Base-by-base conservation (phyloP, 2,329 filamentous ascomycete species). In the Colletotrichum magnum region DNA sequence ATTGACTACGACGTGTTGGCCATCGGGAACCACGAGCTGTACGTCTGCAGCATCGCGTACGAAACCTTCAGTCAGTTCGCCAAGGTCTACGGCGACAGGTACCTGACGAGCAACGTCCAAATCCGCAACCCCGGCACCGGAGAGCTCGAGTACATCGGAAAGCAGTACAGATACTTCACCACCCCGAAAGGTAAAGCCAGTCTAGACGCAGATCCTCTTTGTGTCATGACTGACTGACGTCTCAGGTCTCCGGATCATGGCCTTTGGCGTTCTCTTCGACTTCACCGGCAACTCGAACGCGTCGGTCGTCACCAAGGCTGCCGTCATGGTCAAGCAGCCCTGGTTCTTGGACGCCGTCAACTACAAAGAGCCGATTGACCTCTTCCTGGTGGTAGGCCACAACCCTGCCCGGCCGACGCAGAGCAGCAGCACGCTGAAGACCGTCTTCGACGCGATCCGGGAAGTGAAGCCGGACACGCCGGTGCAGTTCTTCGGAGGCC, bases 401-500 rank as follows among this genome's bases (percentile, higher is more conserved):
- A 92, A 90, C 73, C 88, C 88, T 16, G 84, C 87, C 6, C 82
- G 86, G 3, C 76, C 81, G 6, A 80, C 80, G 6, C 80, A 81
- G 13, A 79, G 76, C 6, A 81, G 78, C 21, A 86, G 82, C 73
- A 86, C 82, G 1, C 80, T 84, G 51, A 77, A 78, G 68, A 71
- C 74, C 5, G 79, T 92, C 15, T 86, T 87, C 72, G 81, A 87
- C 51, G 86, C 88, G 36, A 91, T 93, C 72, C 86, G 90, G 16
- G 81, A 82, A 12, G 78, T 84, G 18, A 86, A 86, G 60, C 86
- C 88, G 1, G 79, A 85, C 15, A 87, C 85, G 2, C 90, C 90
- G 0, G 86, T 92, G 54, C 89, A 92, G 76, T 85, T 89, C 61
- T 90, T 93, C 72, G 90, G 89, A 21, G 90, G 89, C 10, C 90